Evolutionary conservation across 2,329 filamentous ascomycete genomes (phyloP).

Genomic region (Hypomyces rosellus): DNA sequence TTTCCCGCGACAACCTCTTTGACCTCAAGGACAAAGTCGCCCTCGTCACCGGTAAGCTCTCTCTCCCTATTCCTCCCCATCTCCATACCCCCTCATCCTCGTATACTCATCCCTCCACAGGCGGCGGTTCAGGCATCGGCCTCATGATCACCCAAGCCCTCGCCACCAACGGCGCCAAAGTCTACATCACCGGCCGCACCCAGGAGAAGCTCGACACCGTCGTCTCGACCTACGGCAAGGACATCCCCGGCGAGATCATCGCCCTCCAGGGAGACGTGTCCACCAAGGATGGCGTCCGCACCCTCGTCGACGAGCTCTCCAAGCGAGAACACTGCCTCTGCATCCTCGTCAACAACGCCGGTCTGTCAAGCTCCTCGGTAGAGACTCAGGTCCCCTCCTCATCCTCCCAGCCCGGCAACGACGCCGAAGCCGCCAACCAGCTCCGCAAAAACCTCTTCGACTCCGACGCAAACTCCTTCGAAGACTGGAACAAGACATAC

Average conservation of each 20-base stretch:
- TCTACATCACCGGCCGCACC: conserved; percentile 64
- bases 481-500: conserved; percentile 68
- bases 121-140: conserved; percentile 57
- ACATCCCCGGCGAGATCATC: conserved; percentile 49
- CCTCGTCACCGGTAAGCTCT: conserved; percentile 35
- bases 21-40: conserved; percentile 37
- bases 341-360: conserved; percentile 64
- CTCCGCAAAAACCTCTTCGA: conserved; percentile 63
- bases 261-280: conserved; percentile 57
- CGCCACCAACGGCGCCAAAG: conserved; percentile 59
- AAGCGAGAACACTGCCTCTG: conserved; percentile 52
- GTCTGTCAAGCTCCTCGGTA: conserved; percentile 51
- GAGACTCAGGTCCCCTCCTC: conserved; percentile 30
- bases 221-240: conserved; percentile 51
- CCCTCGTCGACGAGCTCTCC: conserved; percentile 51
- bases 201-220: conserved; percentile 56
- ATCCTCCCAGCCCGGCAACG: conserved; percentile 30
- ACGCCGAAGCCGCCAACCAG: conserved; percentile 43
- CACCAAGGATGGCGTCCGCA: conserved; percentile 51
- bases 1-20: conserved; percentile 32
- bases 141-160: conserved; percentile 64
- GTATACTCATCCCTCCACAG: conserved; percentile 16
- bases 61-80: not conserved
- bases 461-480: conserved; percentile 47
- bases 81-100: not conserved